Base-by-base conservation (phyloP, 805 yeast species). In the Kuraishia cidri region DNA sequence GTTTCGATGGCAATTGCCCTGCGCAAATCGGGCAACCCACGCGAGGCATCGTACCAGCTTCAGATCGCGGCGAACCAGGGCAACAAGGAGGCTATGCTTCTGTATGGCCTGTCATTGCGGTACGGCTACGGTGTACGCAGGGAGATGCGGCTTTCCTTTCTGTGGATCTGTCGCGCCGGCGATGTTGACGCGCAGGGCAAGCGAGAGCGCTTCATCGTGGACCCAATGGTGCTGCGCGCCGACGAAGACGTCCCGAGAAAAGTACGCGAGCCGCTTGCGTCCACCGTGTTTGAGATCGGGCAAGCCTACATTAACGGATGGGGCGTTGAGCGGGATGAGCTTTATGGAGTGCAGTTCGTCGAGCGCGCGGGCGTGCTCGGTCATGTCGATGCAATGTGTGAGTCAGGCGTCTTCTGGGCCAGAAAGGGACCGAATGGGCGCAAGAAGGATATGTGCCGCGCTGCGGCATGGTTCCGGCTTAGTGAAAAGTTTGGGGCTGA, bases 331-430 rank as follows among this genome's bases (percentile, higher is more conserved):
- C 64, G 66, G 37, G 75, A 79, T 43, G 83, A 77, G 44, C 37
- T 42, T 6, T 63, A 62, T 42, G 90, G 83, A 0, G 56, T 81
- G 19, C 62, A 62, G 38, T 71, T 72, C 41, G 56, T 79, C 30
- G 80, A 79, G 37, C 66, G 71, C 44, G 75, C 86, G 2, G 90
- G 77, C 0, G 60, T 76, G 6, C 52, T 77, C 48, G 92, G 90
- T 3, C 73, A 75, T 43, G 62, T 69, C 1, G 81, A 78, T 37
- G 78, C 87, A 1, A 72, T 80, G 76, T 60, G 74, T 17, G 73
- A 75, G 37, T 72, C 84, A 25, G 94, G 90, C 1, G 58, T 60
- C 12, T 54, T 81, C n/a, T 82, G 84, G 79, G 60, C 73, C 32
- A 60, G 64, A 20, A 75, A 72, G 41, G 67, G 79, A 2, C 63